These are phyloP conservation scores for Silene conica DNA, from an alignment of 148 eudicot species.

Conservation along the genomic window DNA sequence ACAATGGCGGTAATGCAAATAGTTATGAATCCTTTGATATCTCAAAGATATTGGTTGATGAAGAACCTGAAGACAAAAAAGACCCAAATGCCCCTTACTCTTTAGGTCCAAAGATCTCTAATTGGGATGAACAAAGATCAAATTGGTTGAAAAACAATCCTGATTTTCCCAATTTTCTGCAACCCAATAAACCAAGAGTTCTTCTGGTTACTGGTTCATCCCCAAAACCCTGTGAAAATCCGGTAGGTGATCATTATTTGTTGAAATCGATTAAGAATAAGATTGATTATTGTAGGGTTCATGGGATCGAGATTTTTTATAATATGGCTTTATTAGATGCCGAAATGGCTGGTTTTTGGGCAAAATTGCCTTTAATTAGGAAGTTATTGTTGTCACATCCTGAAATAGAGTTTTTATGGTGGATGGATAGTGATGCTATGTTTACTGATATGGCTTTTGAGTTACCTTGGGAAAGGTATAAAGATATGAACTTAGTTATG, in stretches of 20 bases:
- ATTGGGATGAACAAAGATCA: conserved; percentile 14
- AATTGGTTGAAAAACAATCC: conserved; percentile 17
- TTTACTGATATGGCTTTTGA: conserved; percentile 21
- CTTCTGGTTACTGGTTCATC: conserved; percentile 37
- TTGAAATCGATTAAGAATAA: conserved; percentile 38
- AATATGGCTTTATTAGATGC: conserved; percentile 41
- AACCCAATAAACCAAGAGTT: conserved; percentile 28
- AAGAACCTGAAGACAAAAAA: conserved; percentile 36
- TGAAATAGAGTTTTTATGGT: conserved; percentile 27
- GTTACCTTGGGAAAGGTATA: conserved; percentile 23
- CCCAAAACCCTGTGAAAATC: conserved; percentile 42
- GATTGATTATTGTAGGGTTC: conserved; percentile 28
- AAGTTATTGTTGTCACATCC: conserved; percentile 27
- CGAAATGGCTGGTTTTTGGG: conserved; percentile 43
- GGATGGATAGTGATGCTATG: conserved; percentile 33
- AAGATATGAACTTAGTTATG: conserved; percentile 39
- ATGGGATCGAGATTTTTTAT: conserved; percentile 40
- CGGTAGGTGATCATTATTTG: conserved; percentile 41
- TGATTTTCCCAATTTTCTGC: conserved; percentile 1
- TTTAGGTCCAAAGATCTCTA: conserved; percentile 14
- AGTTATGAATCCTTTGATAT: conserved; percentile 61
- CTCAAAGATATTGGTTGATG: conserved; percentile 44
- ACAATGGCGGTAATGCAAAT: conserved; percentile 21
- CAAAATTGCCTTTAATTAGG: conserved; percentile 38
- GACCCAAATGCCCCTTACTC: conserved; percentile 12